Evolutionary conservation across 345 rosid species (phyloP).

Genomic region (Sonneratia caseolaris): DNA sequence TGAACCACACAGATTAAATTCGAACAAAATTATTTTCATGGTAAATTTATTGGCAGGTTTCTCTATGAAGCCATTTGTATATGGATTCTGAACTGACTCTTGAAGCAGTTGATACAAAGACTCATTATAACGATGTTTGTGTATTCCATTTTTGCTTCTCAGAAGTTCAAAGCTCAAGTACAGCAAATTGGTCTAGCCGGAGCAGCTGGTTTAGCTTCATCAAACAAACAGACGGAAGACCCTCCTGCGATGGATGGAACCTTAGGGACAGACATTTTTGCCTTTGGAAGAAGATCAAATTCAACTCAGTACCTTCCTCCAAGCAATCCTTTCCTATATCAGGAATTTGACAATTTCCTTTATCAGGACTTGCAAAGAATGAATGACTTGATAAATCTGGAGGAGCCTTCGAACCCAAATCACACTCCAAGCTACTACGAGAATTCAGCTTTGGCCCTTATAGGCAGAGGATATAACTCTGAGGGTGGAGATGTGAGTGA

Average conservation of each 20-base stretch:
- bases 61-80: no score
- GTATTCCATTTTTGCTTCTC: neutral
- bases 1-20: no score
- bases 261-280: neutral
- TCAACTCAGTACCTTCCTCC: neutral
- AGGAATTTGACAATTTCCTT: neutral
- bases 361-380: neutral
- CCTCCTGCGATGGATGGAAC: neutral
- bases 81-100: no score
- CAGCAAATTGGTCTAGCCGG: conserved; percentile 3
- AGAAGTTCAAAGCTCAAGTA: conserved; percentile 37
- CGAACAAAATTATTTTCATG: no score
- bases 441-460: no score
- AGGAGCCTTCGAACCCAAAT: neutral
- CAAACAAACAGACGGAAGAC: neutral
- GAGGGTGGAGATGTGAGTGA: neutral
- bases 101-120: no score
- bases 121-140: no score
- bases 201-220: neutral
- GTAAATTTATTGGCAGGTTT: no score
- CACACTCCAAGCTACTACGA: no score
- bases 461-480: neutral
- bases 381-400: neutral
- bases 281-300: neutral
- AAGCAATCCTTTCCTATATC: neutral